phyloP scores from a whole-genome alignment of 768 basidiomycete species.

The Saitozyma sp. region DNA sequence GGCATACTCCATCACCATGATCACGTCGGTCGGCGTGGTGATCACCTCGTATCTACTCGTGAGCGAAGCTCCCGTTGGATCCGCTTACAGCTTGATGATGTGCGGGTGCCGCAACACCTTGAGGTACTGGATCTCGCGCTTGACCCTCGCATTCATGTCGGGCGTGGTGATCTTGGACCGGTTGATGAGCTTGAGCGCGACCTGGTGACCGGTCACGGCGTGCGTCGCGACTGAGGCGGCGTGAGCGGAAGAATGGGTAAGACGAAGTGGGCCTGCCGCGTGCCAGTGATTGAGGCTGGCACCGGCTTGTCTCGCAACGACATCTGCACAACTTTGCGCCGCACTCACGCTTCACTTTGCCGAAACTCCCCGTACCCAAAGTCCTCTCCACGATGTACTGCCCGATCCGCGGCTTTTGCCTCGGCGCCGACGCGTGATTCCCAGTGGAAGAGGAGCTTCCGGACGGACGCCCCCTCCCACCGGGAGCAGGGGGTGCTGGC shows the following conservation, averaged over 20 bases:
- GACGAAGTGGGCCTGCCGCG: background rate
- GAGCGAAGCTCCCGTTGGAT: background rate
- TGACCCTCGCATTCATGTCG: constrained; percentile 87
- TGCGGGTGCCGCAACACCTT: constrained; percentile 89
- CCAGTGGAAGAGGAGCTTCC: constrained; percentile 8
- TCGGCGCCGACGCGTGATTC: constrained; percentile 12
- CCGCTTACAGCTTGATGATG: constrained; percentile 88
- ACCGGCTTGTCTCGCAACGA: background rate
- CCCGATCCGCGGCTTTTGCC: constrained; percentile 65
- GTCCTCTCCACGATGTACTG: constrained; percentile 85
- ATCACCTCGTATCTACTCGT: constrained; percentile 62
- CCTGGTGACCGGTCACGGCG: constrained; percentile 88
- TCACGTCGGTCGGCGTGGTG: constrained; percentile 90
- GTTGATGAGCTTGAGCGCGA: constrained; percentile 97
- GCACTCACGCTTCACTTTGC: constrained; percentile 94
- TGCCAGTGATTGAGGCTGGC: background rate
- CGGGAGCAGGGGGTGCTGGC: constrained; percentile 46
- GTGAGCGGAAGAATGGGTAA: background rate
- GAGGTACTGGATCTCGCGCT: constrained; percentile 96
- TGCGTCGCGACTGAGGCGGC: constrained; percentile 78
- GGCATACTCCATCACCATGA: constrained; percentile 96
- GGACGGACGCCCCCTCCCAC: constrained; percentile 4
- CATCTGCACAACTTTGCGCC: background rate
- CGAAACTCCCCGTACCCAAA: constrained; percentile 95
- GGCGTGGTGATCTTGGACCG: constrained; percentile 89